A percentile compares a stretch with the other conserved stretches of the same genome.
phyloP scores from a whole-genome alignment of 1,139 yeast species.

The Saccharomyces hybrid region DNA sequence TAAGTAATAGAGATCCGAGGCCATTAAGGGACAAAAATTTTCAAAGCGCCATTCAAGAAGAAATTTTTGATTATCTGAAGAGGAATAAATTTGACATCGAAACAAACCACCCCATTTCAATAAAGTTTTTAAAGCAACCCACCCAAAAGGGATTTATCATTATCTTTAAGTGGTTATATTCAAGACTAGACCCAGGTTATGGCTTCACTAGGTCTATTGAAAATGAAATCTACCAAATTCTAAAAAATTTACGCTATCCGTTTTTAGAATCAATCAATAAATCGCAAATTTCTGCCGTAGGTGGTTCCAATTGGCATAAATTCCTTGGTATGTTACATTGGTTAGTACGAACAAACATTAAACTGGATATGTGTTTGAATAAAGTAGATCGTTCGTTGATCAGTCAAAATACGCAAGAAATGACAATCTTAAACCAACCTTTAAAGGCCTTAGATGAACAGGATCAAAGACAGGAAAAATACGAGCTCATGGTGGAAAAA shows the following conservation, averaged over 20 bases:
- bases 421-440: constrained; percentile 36
- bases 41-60: constrained; percentile 58
- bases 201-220: constrained; percentile 63
- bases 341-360: constrained; percentile 55
- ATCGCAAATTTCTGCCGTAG: constrained; percentile 85
- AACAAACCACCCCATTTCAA: constrained; percentile 61
- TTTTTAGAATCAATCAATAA: constrained; percentile 72
- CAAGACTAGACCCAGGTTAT: constrained; percentile 72
- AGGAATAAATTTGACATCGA: constrained; percentile 63
- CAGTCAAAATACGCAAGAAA: constrained; percentile 28
- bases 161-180: constrained; percentile 75
- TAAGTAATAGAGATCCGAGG: constrained; percentile 49
- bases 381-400: constrained; percentile 20
- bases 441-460: constrained; percentile 37
- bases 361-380: constrained; percentile 36
- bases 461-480: constrained; percentile 31
- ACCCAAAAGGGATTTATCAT: constrained; percentile 80
- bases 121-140: constrained; percentile 63
- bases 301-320: constrained; percentile 84
- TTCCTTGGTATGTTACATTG: constrained; percentile 78
- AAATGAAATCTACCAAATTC: constrained; percentile 61
- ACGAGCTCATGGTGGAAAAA: constrained; percentile 43
- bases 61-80: constrained; percentile 59
- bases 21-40: constrained; percentile 70
- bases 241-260: constrained; percentile 68